Base-by-base conservation (phyloP, 306 rosid species). In the Cucurbita argyrosperma region DNA sequence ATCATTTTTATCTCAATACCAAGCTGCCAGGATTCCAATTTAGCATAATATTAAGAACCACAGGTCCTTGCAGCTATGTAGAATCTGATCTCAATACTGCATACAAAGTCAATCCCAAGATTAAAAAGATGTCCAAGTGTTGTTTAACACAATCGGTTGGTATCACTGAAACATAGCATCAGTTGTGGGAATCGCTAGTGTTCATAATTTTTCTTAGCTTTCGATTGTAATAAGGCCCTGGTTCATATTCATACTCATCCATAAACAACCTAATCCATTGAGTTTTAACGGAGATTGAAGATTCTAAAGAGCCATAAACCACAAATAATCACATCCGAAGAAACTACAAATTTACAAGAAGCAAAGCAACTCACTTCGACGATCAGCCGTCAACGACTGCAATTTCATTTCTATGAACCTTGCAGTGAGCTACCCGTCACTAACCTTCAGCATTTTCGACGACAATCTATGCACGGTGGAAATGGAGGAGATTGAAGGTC, bases 401-500 rank as follows among this genome's bases (percentile, higher is more conserved):
- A 88, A 66, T 59, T 81, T 69, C 84, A 81, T 80, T 47, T 86
- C 89, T 59, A 86, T 49, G 79, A 93, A 74, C 75, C 79, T 80
- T 38, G 76, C 73, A 61, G 47, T 65, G 76, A 93, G 90, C 73
- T 81, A 89, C 3, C 94, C 96, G 38, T 93, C 94, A 77, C 96
- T 86, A 72, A 79, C 70, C 84, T 75, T 82, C 80, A 90, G 75
- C 97, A 90, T 93, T 1, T 57, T 81, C 12, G 81, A 62, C 85
- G 78, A 72, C 45, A 87, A 65, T 0, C 97, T 85, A 40, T 81
- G 79, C 35, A 30, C 35, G 35, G 35, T 30, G 35, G 4, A 30
- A 30, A 30, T 30, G 35, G 35, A 30, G 35, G 35, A 30, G 35
- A 30, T 30, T 30, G 35, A 49, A 21, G 18, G 51, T 87, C 84